phyloP scores from a whole-genome alignment of 768 basidiomycete species.

The Naematelia encephala region DNA sequence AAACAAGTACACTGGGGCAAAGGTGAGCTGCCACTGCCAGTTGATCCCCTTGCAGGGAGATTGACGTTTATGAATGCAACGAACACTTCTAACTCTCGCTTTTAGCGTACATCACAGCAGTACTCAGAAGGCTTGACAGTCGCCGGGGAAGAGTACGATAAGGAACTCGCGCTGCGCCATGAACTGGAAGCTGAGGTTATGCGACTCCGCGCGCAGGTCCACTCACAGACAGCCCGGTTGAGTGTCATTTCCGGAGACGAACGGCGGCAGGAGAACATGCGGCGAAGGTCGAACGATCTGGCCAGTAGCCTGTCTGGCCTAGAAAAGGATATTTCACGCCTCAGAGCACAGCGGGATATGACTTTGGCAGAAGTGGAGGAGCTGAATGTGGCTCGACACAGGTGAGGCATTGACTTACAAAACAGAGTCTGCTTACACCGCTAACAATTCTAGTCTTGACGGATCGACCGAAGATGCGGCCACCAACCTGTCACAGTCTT shows the following conservation, averaged over 20 bases:
- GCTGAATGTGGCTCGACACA: slow-evolving; percentile 64
- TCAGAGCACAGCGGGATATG: slow-evolving; percentile 87
- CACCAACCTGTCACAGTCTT: slow-evolving; percentile 58
- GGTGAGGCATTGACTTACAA: slow-evolving; percentile 56
- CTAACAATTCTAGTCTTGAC: slow-evolving; percentile 12
- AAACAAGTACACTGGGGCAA: slow-evolving; percentile 75
- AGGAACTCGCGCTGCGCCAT: slow-evolving; percentile 77
- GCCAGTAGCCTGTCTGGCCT: slow-evolving; percentile 69
- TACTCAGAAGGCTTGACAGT: slow-evolving; percentile 89
- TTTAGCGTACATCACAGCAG: slow-evolving; percentile 81
- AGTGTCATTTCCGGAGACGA: slow-evolving; percentile 79
- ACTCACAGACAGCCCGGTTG: slow-evolving; percentile 82
- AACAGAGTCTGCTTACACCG: not conserved
- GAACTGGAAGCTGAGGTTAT: slow-evolving; percentile 92
- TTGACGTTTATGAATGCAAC: slow-evolving; percentile 1
- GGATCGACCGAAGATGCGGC: slow-evolving; percentile 14
- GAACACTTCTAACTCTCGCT: not conserved
- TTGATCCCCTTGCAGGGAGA: not conserved
- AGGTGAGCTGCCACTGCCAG: slow-evolving; percentile 58
- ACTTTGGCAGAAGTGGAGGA: slow-evolving; percentile 91
- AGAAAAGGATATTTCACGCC: slow-evolving; percentile 78
- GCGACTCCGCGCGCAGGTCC: slow-evolving; percentile 74
- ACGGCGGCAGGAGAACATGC: slow-evolving; percentile 69
- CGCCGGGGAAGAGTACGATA: slow-evolving; percentile 90
- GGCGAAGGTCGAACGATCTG: slow-evolving; percentile 74